These are phyloP conservation scores for Clitoria ternatea DNA, from an alignment of 306 rosid species.

Conservation along the genomic window DNA sequence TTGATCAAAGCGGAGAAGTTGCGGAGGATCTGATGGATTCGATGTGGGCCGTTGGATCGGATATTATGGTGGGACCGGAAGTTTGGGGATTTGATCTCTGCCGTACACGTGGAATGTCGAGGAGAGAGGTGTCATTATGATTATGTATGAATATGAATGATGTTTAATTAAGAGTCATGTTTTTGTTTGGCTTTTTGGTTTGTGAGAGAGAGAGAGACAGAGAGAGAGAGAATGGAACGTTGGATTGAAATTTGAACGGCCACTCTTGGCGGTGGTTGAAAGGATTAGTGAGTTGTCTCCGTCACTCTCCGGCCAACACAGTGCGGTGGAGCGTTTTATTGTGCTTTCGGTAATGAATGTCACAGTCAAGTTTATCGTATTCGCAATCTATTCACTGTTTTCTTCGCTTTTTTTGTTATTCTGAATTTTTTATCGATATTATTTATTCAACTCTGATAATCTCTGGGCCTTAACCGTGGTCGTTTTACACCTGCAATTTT, in stretches of 20 bases:
- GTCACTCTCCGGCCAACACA: background rate
- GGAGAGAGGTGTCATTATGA: background rate
- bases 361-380: background rate
- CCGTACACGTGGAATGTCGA: slow-evolving; percentile 14
- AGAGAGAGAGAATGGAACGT: too few relatives aligned
- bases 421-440: background rate
- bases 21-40: slow-evolving; percentile 59
- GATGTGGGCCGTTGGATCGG: slow-evolving; percentile 12
- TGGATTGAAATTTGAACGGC: background rate
- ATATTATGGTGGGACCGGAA: background rate
- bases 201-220: background rate
- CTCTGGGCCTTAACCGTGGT: too few relatives aligned
- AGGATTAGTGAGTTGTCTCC: background rate
- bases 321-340: background rate
- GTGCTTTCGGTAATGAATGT: slow-evolving; percentile 22
- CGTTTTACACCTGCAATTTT: too few relatives aligned
- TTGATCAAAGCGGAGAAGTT: slow-evolving; percentile 67
- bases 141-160: background rate
- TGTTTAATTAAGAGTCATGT: slow-evolving; percentile 14
- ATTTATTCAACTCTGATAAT: too few relatives aligned
- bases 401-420: background rate
- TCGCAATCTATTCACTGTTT: background rate
- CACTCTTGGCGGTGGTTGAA: background rate
- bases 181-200: slow-evolving; percentile 1
- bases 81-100: background rate